Evolutionary conservation across 441 rosid genomes (phyloP), one percentile per base, ranked within the genome.

Genomic region (Populus hybrid): DNA sequence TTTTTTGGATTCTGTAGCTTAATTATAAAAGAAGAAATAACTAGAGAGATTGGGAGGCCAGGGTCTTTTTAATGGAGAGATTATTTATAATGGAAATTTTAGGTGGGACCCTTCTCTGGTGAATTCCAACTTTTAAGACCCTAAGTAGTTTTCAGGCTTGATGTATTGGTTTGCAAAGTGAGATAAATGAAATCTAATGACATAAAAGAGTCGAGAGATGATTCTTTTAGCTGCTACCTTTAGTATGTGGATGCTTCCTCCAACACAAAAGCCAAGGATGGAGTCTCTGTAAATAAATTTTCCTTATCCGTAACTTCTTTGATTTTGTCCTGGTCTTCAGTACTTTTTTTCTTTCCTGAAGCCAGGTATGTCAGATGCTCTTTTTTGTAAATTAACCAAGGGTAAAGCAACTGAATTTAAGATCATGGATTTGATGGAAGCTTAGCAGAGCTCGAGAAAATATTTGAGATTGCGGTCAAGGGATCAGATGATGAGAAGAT

Each of bases 401-500:
- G 85, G 57, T 46, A 46, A 46, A 46, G 57, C 57, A 46, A 46
- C 57, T 46, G 57, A 46, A 46, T 46, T 46, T 46, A 46, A 46
- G 57, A 46, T 46, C 57, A 46, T 46, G 57, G 89, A 84, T 92
- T 89, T 97, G 90, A 90, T 97, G 97, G 95, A 93, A 97, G 99
- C 91, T 93, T 97, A 91, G 93, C 93, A 89, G 99, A 97, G 90
- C 84, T 97, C 14, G 97, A 97, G 95, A 97, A 92, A 86, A 83
- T 95, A 82, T 91, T 90, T 85, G 99, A 95, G 91, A 83, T 97
- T 87, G 98, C 99, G 64, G 81, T 90, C 86, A 89, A 81, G 75
- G 98, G 99, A 83, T 89, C 93, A 46, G 93, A 93, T 79, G 98
- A 97, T 80, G 99, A 97, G 87, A 95, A 92, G 97, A 89, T 97